Conservation (phyloP, 306 rosid genomes). For the Quercus dentata region DNA sequence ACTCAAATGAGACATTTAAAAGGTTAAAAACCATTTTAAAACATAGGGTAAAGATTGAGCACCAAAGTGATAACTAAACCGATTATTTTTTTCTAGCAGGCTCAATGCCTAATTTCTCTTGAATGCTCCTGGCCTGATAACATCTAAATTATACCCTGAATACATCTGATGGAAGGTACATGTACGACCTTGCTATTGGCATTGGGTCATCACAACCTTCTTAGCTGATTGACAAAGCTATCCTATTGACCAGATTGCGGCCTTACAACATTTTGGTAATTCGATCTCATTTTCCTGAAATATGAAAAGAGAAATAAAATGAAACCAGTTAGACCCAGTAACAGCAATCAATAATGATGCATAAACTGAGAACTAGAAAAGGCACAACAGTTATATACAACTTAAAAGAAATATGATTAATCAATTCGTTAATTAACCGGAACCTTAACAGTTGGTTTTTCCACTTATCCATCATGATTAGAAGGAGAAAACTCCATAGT, state of each 20-base stretch:
- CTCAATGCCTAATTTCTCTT: not conserved
- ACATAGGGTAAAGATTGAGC: no score
- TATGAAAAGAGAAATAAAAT: not conserved
- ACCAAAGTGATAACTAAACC: no score
- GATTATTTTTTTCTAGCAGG: no score
- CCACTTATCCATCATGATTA: no score
- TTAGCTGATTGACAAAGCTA: constrained; percentile 26
- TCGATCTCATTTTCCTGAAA: constrained; percentile 70
- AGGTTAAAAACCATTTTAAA: no score
- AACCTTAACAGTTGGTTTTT: no score
- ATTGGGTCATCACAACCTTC: constrained; percentile 3
- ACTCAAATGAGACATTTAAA: no score
- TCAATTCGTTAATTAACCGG: not conserved
- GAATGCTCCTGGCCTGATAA: not conserved
- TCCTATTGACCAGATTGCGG: constrained; percentile 34
- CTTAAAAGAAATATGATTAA: not conserved
- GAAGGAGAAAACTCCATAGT: no score
- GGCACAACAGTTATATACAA: not conserved
- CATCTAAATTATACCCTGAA: not conserved
- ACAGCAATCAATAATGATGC: not conserved
- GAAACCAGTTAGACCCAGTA: constrained; percentile 2
- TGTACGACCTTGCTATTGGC: constrained; percentile 3
- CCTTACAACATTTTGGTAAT: constrained; percentile 48
- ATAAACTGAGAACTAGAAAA: not conserved
- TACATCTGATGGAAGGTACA: not conserved